These are phyloP conservation scores for Dactylonectria estremocensis DNA, from an alignment of 2,329 filamentous ascomycete species.

Conservation along the genomic window DNA sequence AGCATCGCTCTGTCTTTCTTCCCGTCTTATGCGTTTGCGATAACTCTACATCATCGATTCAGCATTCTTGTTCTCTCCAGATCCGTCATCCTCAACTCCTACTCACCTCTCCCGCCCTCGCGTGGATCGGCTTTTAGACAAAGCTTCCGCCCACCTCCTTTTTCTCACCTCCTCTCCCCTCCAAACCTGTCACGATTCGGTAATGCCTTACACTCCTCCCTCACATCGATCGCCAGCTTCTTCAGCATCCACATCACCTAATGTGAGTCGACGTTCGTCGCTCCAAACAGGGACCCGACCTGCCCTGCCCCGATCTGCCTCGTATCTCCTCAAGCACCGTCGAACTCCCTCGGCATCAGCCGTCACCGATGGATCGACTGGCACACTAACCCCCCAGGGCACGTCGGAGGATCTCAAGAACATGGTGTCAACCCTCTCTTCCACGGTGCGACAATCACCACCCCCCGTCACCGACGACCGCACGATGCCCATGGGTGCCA, in stretches of 20 bases:
- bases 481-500: constrained; percentile 84
- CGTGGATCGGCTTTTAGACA: constrained; percentile 41
- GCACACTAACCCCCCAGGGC: constrained; percentile 63
- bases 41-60: constrained; percentile 25
- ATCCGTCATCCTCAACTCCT: constrained; percentile 14
- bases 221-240: constrained; percentile 75
- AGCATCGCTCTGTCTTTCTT: constrained; percentile 29
- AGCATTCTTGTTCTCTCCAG: background rate
- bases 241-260: constrained; percentile 71
- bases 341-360: constrained; percentile 67
- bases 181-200: constrained; percentile 51
- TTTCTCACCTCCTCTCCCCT: constrained; percentile 4
- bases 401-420: constrained; percentile 66
- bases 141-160: constrained; percentile 43
- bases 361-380: constrained; percentile 46
- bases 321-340: constrained; percentile 76
- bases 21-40: constrained; percentile 41
- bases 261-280: constrained; percentile 72
- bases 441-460: constrained; percentile 84
- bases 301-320: constrained; percentile 74
- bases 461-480: constrained; percentile 82
- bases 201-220: constrained; percentile 93
- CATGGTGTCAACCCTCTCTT: constrained; percentile 50
- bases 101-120: constrained; percentile 29
- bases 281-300: constrained; percentile 67